Base-by-base conservation (phyloP, 805 yeast genomes). In the Candida germanica region DNA sequence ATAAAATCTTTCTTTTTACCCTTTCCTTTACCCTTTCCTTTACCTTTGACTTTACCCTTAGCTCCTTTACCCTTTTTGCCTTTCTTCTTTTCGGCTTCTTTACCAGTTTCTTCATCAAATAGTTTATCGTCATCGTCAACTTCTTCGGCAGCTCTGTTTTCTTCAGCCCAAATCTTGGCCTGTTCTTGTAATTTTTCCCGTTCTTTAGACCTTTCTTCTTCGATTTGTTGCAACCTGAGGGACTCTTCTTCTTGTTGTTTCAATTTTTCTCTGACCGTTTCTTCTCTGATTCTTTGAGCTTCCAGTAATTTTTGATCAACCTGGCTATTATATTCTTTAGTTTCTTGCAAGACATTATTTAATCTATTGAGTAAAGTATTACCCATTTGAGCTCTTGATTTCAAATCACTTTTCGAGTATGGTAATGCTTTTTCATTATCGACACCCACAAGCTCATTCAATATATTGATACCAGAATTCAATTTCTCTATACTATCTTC, bases 361-460 rank as follows among this genome's bases (percentile, higher is more conserved):
- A 93, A 70, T 54, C 88, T 83, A 40, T 76, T 79, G 43, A 75
- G 68, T 54, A 88, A 69, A 0, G 96, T 84, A 38, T 80, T 77
- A 54, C 95, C 96, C 73, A 87, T 75, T 47, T 76, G 75, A n/a
- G 93, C 91, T 62, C 97, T 80, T 47, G 88, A 82, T 50, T 80
- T 82, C 47, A 93, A 68, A 44, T 89, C 96, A 13, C 77, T 77
- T 18, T 83, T 70, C 2, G 94, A 83, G 55, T 78, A 86, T 22
- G 96, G 95, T 8, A 94, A 81, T 31, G 64, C 61, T 15, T 69
- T 75, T 13, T 74, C 77, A 1, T 63, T 69, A 0, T 64, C 51
- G 3, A 89, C 71, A 3, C 31, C 36, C 3, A 19, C 36, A 40
- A 84, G 64, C 39, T 73, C 76, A 26, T 72, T 77, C 52, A 91